A percentile compares a stretch with the other conserved stretches of the same genome.
Conservation (phyloP, 2,329 filamentous ascomycete genomes). For the Podosphaera xanthii region DNA sequence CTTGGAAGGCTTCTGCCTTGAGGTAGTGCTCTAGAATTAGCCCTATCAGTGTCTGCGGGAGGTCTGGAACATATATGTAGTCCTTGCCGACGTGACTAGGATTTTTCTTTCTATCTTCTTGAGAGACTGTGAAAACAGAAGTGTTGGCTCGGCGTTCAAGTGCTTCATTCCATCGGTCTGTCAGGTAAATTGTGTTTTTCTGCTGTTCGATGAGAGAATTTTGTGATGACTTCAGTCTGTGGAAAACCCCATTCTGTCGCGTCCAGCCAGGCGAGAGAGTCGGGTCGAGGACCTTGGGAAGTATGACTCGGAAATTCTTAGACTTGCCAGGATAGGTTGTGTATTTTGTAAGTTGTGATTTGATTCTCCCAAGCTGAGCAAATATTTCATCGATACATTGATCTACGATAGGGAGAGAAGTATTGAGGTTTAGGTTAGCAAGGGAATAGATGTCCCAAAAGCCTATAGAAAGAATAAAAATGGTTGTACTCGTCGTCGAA, state of each 20-base stretch:
- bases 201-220: constrained; percentile 28
- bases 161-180: constrained; percentile 25
- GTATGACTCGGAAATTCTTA: constrained; percentile 24
- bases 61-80: constrained; percentile 21
- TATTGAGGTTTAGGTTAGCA: constrained; percentile 6
- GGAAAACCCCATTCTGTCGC: constrained; percentile 18
- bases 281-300: constrained; percentile 29
- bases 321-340: not conserved
- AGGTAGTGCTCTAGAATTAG: constrained; percentile 27
- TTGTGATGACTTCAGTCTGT: constrained; percentile 18
- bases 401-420: constrained; percentile 7
- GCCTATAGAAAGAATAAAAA: constrained; percentile 15
- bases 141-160: constrained; percentile 16
- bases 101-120: constrained; percentile 1
- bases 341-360: not conserved
- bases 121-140: not conserved
- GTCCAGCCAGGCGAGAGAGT: constrained; percentile 31
- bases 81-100: constrained; percentile 1
- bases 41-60: constrained; percentile 20
- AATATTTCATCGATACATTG: constrained; percentile 10
- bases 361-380: constrained; percentile 11
- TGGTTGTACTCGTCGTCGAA: constrained; percentile 5
- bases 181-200: constrained; percentile 29
- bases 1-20: constrained; percentile 20
- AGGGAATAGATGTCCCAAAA: constrained; percentile 16